phyloP scores from a whole-genome alignment of 2,329 filamentous ascomycete genomes.

The Curvularia lunata region DNA sequence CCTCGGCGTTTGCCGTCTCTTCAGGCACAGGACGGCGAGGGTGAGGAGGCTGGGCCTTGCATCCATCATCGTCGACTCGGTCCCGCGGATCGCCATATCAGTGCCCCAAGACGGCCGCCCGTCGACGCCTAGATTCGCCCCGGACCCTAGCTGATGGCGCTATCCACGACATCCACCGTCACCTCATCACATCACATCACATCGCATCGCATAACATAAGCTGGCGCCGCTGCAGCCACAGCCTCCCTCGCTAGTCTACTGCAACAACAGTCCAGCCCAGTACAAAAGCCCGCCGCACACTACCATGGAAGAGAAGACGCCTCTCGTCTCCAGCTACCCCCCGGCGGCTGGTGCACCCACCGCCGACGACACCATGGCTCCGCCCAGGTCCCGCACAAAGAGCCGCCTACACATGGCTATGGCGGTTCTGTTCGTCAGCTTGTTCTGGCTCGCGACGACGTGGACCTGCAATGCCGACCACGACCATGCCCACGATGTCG shows the following conservation, averaged over 20 bases:
- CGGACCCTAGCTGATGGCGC: constrained; percentile 10
- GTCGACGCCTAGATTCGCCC: neutral
- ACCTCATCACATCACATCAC: constrained; percentile 1
- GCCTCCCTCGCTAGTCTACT: constrained; percentile 10
- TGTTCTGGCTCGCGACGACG: constrained; percentile 41
- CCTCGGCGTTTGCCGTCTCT: constrained; percentile 1
- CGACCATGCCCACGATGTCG: constrained; percentile 18
- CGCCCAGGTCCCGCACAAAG: constrained; percentile 14
- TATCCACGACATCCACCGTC: constrained; percentile 8
- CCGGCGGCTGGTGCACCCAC: constrained; percentile 11
- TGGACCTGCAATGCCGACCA: constrained; percentile 40
- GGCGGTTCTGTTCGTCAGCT: constrained; percentile 33
- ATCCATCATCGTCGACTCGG: neutral
- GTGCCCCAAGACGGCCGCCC: neutral
- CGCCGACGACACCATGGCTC: constrained; percentile 22
- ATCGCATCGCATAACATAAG: neutral
- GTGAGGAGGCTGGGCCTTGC: neutral
- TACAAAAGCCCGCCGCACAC: constrained; percentile 10
- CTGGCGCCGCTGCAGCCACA: neutral
- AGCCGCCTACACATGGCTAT: constrained; percentile 36
- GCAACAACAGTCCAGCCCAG: neutral
- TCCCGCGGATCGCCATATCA: neutral
- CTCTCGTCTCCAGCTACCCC: constrained; percentile 36
- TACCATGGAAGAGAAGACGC: constrained; percentile 39
- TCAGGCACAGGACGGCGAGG: neutral